Evolutionary conservation across 176 grass and related monocot species (phyloP), one percentile per base, ranked within the genome.

Genomic region (Luzula sylvatica): DNA sequence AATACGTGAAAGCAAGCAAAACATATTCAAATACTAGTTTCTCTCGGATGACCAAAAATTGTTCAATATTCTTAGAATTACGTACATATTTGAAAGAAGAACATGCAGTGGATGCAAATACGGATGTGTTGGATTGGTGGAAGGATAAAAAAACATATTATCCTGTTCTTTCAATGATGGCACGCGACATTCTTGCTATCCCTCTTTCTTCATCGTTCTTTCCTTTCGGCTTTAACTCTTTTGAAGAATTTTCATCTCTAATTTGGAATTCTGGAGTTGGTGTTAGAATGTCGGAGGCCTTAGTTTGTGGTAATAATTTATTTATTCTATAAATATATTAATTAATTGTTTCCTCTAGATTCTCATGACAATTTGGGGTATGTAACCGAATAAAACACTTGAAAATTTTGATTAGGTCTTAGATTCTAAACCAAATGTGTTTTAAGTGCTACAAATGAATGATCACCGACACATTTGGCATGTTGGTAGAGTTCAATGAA

Each of bases 171-270:
- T 59, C 56, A 8, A 59, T 1, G 5, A 59, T 59, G 56, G 38
- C 56, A 23, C 56, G 38, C 23, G 56, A 59, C 15, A 43, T 59
- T 59, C 56, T 59, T 59, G 56, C 56, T 25, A 59, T 59, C 23
- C 38, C 56, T 3, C 14, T 43, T 42, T 59, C 56, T 16, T 11
- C 4, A 35, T 35, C 30, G 1, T 3, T 26, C n/a, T 2, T 3
- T 23, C 22, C 56, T 23, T 51, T 11, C 2, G 19, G 5, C 1
- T 9, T 30, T 3, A 32, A 59, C 38, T 7, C 32, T 15, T 1
- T 43, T 19, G 0, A 59, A 16, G 35, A 59, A 26, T 40, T 59
- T 28, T 7, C n/a, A 9, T 0, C 3, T 0, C 35, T 23, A 22
- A 26, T 59, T 7, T 14, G 8, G 19, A 0, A 0, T 42, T 24